A percentile compares a stretch with the other conserved stretches of the same genome.
phyloP scores from a whole-genome alignment of 495 filamentous ascomycete species.

The Penicillium cataractarum region DNA sequence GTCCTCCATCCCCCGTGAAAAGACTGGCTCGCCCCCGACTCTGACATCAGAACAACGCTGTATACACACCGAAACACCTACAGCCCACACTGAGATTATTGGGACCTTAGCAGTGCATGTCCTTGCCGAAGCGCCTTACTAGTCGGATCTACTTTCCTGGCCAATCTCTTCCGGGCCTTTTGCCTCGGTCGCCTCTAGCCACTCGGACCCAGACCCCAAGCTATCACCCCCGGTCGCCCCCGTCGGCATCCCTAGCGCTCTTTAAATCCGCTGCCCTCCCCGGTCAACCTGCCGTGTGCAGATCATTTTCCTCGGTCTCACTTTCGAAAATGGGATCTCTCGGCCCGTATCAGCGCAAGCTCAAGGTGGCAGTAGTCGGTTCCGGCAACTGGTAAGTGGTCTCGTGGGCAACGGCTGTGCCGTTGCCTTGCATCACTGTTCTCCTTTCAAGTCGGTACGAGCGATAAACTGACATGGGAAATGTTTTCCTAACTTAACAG shows the following conservation, averaged over 20 bases:
- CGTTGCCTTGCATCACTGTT: not conserved
- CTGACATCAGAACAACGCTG: conserved; percentile 21
- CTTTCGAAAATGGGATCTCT: conserved; percentile 46
- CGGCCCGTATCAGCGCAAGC: conserved; percentile 62
- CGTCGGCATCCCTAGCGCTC: conserved; percentile 26
- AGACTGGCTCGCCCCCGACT: not conserved
- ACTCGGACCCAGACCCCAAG: conserved; percentile 23
- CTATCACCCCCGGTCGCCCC: conserved; percentile 23
- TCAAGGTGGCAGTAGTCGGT: conserved; percentile 93
- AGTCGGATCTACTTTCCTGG: conserved; percentile 31
- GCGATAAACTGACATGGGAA: conserved; percentile 4
- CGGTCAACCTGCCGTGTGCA: conserved; percentile 16
- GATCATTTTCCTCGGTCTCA: conserved; percentile 30
- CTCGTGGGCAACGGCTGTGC: not conserved
- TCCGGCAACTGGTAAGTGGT: conserved; percentile 88
- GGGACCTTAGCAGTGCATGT: not conserved
- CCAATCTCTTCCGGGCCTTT: conserved; percentile 14
- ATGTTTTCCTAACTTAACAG: conserved; percentile 41
- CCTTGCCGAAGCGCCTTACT: conserved; percentile 11
- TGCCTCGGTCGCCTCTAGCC: conserved; percentile 33
- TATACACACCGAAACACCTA: not conserved
- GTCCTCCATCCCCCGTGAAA: not conserved
- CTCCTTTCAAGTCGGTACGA: not conserved
- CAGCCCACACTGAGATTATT: conserved; percentile 1
- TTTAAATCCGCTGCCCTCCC: conserved; percentile 26